Evolutionary conservation across 768 basidiomycete genomes (phyloP).

Genomic region (Terana coerulea): DNA sequence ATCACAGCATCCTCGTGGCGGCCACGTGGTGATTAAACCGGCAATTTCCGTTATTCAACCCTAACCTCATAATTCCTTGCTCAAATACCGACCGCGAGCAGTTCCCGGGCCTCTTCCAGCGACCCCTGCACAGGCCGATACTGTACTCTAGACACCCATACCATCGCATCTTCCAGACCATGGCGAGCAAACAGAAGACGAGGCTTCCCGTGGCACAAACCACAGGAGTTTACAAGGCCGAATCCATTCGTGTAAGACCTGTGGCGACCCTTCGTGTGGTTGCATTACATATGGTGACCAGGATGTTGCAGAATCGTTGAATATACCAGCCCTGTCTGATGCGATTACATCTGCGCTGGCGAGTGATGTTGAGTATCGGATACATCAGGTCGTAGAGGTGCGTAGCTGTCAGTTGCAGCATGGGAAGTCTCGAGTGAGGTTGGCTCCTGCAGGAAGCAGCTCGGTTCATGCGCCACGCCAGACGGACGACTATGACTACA

Average conservation of each 20-base stretch:
- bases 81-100: not conserved
- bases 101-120: not conserved
- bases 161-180: not conserved
- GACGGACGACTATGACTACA: conserved; percentile 85
- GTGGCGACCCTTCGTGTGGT: conserved; percentile 9
- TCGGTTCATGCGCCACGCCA: conserved; percentile 93
- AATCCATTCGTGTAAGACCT: conserved; percentile 25
- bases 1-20: too few species aligned
- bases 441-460: conserved; percentile 72
- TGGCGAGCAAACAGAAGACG: conserved; percentile 22
- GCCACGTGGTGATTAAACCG: too few species aligned
- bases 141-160: not conserved
- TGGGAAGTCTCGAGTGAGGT: not conserved
- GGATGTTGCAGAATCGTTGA: conserved; percentile 91
- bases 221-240: conserved; percentile 28
- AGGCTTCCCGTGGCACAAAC: conserved; percentile 14
- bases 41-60: not conserved
- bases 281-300: conserved; percentile 27
- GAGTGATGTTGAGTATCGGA: conserved; percentile 94
- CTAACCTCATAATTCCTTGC: not conserved
- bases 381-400: conserved; percentile 94
- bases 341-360: conserved; percentile 80
- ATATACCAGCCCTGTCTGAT: conserved; percentile 72
- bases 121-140: not conserved
- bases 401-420: not conserved